Evolutionary conservation across 257 asterid genomes (phyloP), one percentile per base, ranked within the genome.

Genomic region (Echites panduratus): DNA sequence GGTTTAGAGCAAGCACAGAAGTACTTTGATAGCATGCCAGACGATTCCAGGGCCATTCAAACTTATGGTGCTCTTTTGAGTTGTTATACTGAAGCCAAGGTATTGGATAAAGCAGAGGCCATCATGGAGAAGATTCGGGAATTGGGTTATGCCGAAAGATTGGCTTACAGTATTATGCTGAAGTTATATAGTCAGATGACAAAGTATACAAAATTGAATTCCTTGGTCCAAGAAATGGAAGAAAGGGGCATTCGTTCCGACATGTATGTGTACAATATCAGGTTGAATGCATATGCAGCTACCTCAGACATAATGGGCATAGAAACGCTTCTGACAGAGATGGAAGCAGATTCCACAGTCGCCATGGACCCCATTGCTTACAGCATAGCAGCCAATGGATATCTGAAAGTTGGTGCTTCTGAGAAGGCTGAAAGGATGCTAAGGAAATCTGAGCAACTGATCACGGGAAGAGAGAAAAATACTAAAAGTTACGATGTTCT

Each of bases 271-370:
- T 81, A 82, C 82, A 82, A 66, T 61, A 82, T 82, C 68, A 70
- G 64, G 68, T 68, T 84, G 41, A 84, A 81, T 41, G 81, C 83
- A 7, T 82, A 75, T 65, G 84, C 80, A 24, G 73, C 77, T 56
- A 67, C 74, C 45, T 69, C 69, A 19, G 84, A 88, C 72, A 54
- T 76, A 20, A 43, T 49, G 29, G 76, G 72, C 53, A 85, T 87
- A 87, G 89, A 87, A 75, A 80, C 68, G 66, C 78, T 87, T 70
- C 20, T 87, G 75, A 70, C 53, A 79, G 79, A 78, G 62, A 82
- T 88, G 85, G 89, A 88, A 82, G 81, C 70, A 1, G 87, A 88
- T 70, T 84, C 87, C n/a, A 2, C 44, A 11, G 72, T 84, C 64
- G 49, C 69, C 16, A 29, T 70, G 29, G 68, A 65, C 16, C 77